A percentile compares a stretch with the other conserved stretches of the same genome.
Conservation (phyloP, 805 yeast species). For the Sungouiozyma ichnusensis region DNA sequence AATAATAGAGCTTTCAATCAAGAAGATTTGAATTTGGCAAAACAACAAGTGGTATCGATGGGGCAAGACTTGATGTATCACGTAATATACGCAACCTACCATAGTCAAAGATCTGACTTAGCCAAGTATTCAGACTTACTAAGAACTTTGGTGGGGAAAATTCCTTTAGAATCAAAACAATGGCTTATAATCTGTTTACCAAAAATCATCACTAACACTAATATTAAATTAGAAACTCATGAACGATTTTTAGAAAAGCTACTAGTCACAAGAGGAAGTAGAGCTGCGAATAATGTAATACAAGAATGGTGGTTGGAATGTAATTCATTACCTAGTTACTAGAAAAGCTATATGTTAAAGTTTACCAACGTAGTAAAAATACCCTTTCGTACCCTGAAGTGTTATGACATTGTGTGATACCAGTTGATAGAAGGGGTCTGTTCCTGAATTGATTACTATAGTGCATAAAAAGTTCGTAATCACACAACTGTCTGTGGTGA, state of each 20-base stretch:
- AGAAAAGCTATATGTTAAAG: no score
- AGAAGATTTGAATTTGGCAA: slow-evolving; percentile 31
- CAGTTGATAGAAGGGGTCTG: neutral
- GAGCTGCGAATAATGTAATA: slow-evolving; percentile 47
- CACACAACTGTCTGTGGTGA: neutral
- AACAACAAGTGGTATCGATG: slow-evolving; percentile 19
- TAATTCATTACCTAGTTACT: slow-evolving; percentile 35
- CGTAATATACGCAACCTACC: slow-evolving; percentile 37
- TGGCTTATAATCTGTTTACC: slow-evolving; percentile 35
- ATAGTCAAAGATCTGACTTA: slow-evolving; percentile 46
- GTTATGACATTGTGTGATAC: no score
- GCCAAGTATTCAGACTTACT: slow-evolving; percentile 47
- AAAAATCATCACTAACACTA: slow-evolving; percentile 7
- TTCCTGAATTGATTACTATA: no score
- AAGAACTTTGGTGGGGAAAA: slow-evolving; percentile 39
- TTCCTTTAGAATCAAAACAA: slow-evolving; percentile 36
- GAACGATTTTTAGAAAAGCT: slow-evolving; percentile 45
- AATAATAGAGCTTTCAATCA: slow-evolving; percentile 37
- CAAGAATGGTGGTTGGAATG: slow-evolving; percentile 55
- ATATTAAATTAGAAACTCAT: slow-evolving; percentile 25
- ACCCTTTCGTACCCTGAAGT: no score
- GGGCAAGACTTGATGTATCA: slow-evolving; percentile 24
- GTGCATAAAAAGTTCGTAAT: no score
- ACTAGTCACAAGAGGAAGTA: slow-evolving; percentile 52
- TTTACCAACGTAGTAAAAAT: no score